Conservation (phyloP, 768 basidiomycete species). For the Mycena crocata region DNA sequence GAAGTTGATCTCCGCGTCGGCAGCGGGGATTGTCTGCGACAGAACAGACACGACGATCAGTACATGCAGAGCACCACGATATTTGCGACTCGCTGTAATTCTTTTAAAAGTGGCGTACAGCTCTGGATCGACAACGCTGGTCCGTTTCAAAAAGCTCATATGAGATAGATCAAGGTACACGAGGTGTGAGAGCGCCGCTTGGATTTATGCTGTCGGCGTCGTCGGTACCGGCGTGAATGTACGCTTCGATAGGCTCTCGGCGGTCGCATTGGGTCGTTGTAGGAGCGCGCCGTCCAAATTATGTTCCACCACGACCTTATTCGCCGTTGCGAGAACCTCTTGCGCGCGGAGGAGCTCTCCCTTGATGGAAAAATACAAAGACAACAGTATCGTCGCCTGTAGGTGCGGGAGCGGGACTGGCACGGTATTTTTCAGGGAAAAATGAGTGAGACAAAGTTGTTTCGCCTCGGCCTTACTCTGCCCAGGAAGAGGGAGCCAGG, state of each 20-base stretch:
- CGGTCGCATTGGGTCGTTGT: background rate
- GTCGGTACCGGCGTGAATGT: conserved; percentile 4
- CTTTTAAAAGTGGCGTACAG: conserved; percentile 2
- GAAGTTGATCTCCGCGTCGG: conserved; percentile 21
- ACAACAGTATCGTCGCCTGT: conserved; percentile 16
- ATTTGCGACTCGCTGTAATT: background rate
- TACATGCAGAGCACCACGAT: background rate
- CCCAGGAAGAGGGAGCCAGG: conserved; percentile 3
- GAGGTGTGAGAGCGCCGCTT: conserved; percentile 20
- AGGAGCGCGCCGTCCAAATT: background rate
- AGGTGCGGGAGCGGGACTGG: conserved; percentile 1
- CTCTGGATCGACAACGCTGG: conserved; percentile 5
- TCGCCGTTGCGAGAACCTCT: background rate
- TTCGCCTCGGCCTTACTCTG: conserved; percentile 10
- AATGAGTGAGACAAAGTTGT: conserved; percentile 5
- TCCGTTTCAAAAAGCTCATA: conserved; percentile 6
- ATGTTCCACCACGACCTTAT: conserved; percentile 2
- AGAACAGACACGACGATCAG: background rate
- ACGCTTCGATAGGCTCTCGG: no score
- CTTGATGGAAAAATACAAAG: conserved; percentile 23
- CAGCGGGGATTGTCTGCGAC: background rate
- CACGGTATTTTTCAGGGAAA: background rate
- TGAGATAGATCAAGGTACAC: conserved; percentile 23
- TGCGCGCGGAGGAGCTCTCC: conserved; percentile 20
- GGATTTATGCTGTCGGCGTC: background rate